Evolutionary conservation across 352 stramenopile genomes (phyloP), one percentile per base, ranked within the genome.

Genomic region (Globisporangium middletonii): DNA sequence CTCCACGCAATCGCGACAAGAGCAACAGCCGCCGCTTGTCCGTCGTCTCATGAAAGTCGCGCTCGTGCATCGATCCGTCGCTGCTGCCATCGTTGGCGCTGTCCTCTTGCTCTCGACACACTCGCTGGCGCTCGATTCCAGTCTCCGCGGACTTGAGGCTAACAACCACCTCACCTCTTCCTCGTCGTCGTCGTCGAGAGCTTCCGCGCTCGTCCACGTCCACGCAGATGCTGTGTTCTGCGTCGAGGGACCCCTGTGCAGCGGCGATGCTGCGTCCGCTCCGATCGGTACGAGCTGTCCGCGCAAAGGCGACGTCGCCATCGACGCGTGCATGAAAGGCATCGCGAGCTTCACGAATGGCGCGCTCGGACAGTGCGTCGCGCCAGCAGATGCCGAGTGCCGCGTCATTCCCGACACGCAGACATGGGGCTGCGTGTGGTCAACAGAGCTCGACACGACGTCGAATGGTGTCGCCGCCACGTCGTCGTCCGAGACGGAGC

Each of bases 211-310:
- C 33, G 57, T 63, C 6, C 46, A 23, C 18, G 57, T 57, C 6
- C 41, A 23, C 23, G 56, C 49, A 9, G 74, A 81, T 57, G 74
- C 72, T 26, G 77, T 68, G 0, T 81, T 73, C 53, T 73, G 69
- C 50, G 58, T 81, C 33, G 44, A 61, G 46, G 74, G 70, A 5
- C 52, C 59, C 1, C 23, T 75, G 4, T 83, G 74, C 58, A 67
- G 59, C 28, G 71, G 73, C 19, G 50, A 60, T 3, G 73, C 60
- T 8, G 18, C 42, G 3, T 37, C 50, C 1, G 50, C 63, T 19
- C 73, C 71, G 1, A 46, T 53, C 33, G 71, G 73, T 16, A 60
- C 43, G 26, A 48, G 33, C 46, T 83, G 73, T 33, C 73, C 73
- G 19, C 41, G 57, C 9, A 67, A 73, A 37, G 47, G 60, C 27